Base-by-base conservation (phyloP, 1,284 basidiomycete species). In the Rhodotorula sp. region DNA sequence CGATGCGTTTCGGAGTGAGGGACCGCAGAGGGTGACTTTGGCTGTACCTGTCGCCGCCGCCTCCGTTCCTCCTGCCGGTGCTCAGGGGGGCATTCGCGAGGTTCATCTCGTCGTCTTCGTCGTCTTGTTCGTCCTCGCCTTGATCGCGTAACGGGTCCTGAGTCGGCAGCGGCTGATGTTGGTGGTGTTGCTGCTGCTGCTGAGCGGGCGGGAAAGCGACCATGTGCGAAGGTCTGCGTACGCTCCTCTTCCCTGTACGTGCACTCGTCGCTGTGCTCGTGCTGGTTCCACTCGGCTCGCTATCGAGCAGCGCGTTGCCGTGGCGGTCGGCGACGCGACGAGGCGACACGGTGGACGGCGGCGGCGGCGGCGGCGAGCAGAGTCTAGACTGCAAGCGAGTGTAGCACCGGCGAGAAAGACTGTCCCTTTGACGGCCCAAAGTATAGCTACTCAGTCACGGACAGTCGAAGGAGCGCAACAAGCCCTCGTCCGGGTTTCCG, bases 1-100 rank as follows among this genome's bases (percentile, higher is more conserved):
- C 72, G 63, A 76, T 71, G 28, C 74, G 67, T n/a, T 67, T 65
- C 19, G 74, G 74, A 1, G 74, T 76, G 52, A 76, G 62, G n/a
- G 69, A 66, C 14, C 66, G 55, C 45, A 76, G 59, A 4, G 74
- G 74, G 58, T 71, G 67, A 12, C 38, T 18, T 16, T 34, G 21
- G 45, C 58, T 43, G 56, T 49, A 48, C 31, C 62, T 62, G 64
- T 60, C 64, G 4, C 34, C 43, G 31, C 50, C 26, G 14, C 31
- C 43, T 34, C 16, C 50, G 50, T 12, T 26, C 15, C 62, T 43
- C 62, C 38, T 48, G 47, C 31, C 5, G 63, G 50, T 5, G 48
- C 61, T 26, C 26, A 55, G 26, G 10, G 54, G 54, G 2, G 54
- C 56, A 49, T 63, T 69, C 5, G 60, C 66, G 47, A 71, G 59